Percentiles rank a stretch among this genome's conserved stretches.
These are phyloP conservation scores for Nitzschia sp. DNA, from an alignment of 108 stramenopile species.

Conservation along the genomic window DNA sequence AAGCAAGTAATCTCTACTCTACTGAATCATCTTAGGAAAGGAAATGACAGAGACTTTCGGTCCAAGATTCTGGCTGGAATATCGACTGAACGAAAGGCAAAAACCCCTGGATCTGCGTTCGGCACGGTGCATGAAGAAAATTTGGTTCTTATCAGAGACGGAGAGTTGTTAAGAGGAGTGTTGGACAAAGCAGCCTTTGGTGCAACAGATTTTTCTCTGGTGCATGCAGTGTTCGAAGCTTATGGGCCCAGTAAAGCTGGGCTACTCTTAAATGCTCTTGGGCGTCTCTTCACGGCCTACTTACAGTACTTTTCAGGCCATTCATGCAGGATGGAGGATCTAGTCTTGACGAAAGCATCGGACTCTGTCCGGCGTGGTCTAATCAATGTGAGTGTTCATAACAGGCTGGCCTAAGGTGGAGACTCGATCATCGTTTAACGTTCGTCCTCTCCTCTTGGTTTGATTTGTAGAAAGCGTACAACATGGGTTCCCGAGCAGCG, in stretches of 20 bases:
- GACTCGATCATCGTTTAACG: neutral
- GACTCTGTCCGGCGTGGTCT: conserved; percentile 74
- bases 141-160: conserved; percentile 87
- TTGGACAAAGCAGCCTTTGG: conserved; percentile 98
- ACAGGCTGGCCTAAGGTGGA: neutral
- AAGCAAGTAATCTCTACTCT: conserved; percentile 95
- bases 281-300: conserved; percentile 95
- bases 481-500: conserved; percentile 78
- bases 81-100: conserved; percentile 90
- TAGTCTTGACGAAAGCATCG: conserved; percentile 84
- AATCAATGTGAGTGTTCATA: conserved; percentile 49
- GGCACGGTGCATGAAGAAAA: conserved; percentile 90
- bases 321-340: conserved; percentile 97
- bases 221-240: conserved; percentile 96
- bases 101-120: conserved; percentile 89
- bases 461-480: conserved; percentile 62
- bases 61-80: conserved; percentile 65
- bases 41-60: conserved; percentile 72
- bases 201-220: conserved; percentile 88
- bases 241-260: conserved; percentile 94
- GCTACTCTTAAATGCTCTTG: conserved; percentile 85
- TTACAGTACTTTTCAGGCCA: conserved; percentile 95
- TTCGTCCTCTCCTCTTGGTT: neutral
- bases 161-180: conserved; percentile 93
- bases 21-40: conserved; percentile 74